Base-by-base conservation (phyloP, 176 grass and related monocot genomes). In the Saccharum officinarum region DNA sequence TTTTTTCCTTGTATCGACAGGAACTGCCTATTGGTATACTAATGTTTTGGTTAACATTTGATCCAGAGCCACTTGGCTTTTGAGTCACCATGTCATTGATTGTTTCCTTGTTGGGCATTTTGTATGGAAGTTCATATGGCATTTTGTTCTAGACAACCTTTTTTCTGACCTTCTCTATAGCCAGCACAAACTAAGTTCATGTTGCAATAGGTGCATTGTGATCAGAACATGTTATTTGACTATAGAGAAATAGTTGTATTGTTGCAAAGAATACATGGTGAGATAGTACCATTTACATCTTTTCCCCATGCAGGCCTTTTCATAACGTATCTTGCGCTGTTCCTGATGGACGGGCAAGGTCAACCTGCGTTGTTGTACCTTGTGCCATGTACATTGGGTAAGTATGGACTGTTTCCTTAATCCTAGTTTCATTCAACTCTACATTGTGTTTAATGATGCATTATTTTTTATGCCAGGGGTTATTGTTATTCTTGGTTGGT, bases 301-400 rank as follows among this genome's bases (percentile, higher is more conserved):
- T 75, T 54, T 57, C 49, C 33, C 68, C 26, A 20, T 90, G 62
- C 69, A 98, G 96, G 96, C 45, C 93, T 98, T 73, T 89, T 98
- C 28, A 88, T 98, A 37, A 98, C 96, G 7, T 95, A 95, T 86
- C 54, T 98, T 69, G 93, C 91, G 6, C 81, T 98, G 41, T 98
- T 74, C 83, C 79, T 98, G 67, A 98, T 98, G 96, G 86, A 98
- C 3, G 96, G 96, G 6, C 89, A 95, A 14, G 96, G 96, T 42
- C 96, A 98, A 62, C 96, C 96, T 3, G 96, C 96, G 3, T 81
- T 98, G 50, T 67, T 98, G 12, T 98, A 98, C 70, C 89, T 98
- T 20, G 96, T 98, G 85, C 96, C 96, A 28, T 95, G 96, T 69
- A 94, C 93, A 26, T 91, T 98, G 86, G 96, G 96, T 98, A 83